Base-by-base conservation (phyloP, 257 asterid genomes). In the Solanum peruvianum region DNA sequence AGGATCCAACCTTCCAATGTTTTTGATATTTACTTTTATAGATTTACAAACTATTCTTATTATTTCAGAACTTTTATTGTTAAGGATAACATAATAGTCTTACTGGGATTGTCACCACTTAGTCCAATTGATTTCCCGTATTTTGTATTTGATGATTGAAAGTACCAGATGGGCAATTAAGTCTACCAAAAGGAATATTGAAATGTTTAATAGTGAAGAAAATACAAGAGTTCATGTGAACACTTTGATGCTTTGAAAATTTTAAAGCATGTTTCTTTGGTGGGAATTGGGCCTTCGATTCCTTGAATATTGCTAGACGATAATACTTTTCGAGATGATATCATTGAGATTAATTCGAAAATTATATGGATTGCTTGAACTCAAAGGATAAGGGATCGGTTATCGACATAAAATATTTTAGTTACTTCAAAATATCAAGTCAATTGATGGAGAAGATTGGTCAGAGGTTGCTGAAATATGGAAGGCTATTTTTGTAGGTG, bases 341-440 rank as follows among this genome's bases (percentile, higher is more conserved):
- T 45, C 6, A 45, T 45, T 45, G 15, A 45, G 52, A 45, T 45
- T 45, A 45, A 2, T 14, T 66, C 23, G 10, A 82, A 67, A 82
- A 87, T 33, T 87, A 85, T 10, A 31, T 70, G 13, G 44, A 81
- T 18, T 89, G 88, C 88, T 6, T 89, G 39, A 27, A 82, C 80
- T 60, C 82, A 3, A 77, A 31, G 85, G 42, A 87, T 3, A 27
- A 73, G 14, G 4, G n/a, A 20, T 89, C 87, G 3, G 84, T 87
- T 60, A 71, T 87, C 20, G 80, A 89, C n/a, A 64, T 87, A 27
- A 76, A 88, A 31, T 88, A 83, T 52, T 85, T 87, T 18, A 88
- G 87, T 31, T 9, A 82, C 15, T 2, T 31, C 20, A 15, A 20
- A 14, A 35, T 78, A 6, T 62, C 87, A 29, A 88, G n/a, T 39